Evolutionary conservation across 2,329 filamentous ascomycete species (phyloP).

Genomic region (Apiospora pterosperma): DNA sequence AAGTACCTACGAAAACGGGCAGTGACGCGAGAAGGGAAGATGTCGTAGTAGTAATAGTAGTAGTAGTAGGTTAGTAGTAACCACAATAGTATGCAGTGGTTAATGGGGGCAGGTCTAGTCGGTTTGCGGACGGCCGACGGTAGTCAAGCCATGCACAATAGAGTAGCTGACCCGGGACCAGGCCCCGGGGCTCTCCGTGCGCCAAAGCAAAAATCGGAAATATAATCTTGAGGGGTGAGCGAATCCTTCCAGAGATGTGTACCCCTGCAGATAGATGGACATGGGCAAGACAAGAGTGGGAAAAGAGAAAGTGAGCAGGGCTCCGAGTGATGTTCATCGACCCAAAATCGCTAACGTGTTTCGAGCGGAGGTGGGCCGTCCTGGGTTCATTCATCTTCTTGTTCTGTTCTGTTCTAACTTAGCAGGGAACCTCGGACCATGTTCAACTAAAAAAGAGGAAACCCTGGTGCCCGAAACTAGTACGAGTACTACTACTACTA

Average conservation of each 20-base stretch:
- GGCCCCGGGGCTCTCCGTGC: constrained; percentile 40
- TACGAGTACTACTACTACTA: too few species aligned
- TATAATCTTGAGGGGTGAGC: constrained; percentile 40
- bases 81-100: background rate
- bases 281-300: background rate
- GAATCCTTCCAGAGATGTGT: constrained; percentile 25
- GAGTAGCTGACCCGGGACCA: constrained; percentile 13
- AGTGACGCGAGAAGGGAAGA: constrained; percentile 1
- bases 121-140: constrained; percentile 3
- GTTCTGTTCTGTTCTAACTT: constrained; percentile 2
- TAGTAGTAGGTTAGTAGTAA: background rate
- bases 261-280: constrained; percentile 33
- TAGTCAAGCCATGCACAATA: constrained; percentile 1
- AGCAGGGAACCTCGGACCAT: constrained; percentile 20
- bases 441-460: constrained; percentile 15
- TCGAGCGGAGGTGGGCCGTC: constrained; percentile 26
- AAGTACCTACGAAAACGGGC: background rate
- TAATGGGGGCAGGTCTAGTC: constrained; percentile 4
- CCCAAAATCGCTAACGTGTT: constrained; percentile 29
- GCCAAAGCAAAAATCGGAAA: constrained; percentile 46
- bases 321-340: constrained; percentile 28
- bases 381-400: constrained; percentile 13
- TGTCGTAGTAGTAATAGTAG: background rate
- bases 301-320: constrained; percentile 33
- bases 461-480: constrained; percentile 22